Evolutionary conservation across 495 filamentous ascomycete species (phyloP).

Genomic region (Annulohypoxylon maeteangense): DNA sequence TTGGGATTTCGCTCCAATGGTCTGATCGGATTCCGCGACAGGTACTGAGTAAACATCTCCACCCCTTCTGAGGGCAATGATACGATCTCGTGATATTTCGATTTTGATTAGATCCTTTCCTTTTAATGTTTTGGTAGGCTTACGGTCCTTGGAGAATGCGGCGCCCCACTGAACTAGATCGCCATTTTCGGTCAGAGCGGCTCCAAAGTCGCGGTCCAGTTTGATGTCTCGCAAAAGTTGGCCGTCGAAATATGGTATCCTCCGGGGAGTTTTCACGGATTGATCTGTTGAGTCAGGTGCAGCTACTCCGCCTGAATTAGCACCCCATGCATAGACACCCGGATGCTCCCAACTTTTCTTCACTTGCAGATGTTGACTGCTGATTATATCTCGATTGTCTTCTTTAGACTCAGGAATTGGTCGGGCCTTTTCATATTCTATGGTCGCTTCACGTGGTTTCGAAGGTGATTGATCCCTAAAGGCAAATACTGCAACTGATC

Average conservation of each 20-base stretch:
- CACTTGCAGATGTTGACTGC: conserved; percentile 83
- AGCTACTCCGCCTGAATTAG: conserved; percentile 83
- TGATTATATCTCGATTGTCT: conserved; percentile 75
- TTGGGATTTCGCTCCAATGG: conserved; percentile 64
- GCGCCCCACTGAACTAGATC: conserved; percentile 93
- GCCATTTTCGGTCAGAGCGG: conserved; percentile 86
- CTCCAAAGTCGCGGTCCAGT: conserved; percentile 83
- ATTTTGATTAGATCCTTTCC: conserved; percentile 83
- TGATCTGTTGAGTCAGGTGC: conserved; percentile 83
- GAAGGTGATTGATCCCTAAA: conserved; percentile 23
- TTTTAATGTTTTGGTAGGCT: conserved; percentile 76
- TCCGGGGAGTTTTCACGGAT: conserved; percentile 79
- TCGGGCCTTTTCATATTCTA: conserved; percentile 69
- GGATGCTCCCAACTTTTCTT: conserved; percentile 90
- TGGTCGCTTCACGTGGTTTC: conserved; percentile 52
- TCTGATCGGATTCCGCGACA: conserved; percentile 76
- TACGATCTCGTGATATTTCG: conserved; percentile 79
- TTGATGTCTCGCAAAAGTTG: conserved; percentile 87
- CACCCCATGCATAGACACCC: conserved; percentile 93
- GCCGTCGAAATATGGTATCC: conserved; percentile 86
- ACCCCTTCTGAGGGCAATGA: conserved; percentile 79
- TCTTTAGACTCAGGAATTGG: conserved; percentile 67
- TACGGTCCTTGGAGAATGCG: conserved; percentile 66
- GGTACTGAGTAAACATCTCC: conserved; percentile 91
- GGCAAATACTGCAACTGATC: conserved; percentile 37